Evolutionary conservation across 2,329 filamentous ascomycete genomes (phyloP).

Genomic region (Dactylellina drechsleri): DNA sequence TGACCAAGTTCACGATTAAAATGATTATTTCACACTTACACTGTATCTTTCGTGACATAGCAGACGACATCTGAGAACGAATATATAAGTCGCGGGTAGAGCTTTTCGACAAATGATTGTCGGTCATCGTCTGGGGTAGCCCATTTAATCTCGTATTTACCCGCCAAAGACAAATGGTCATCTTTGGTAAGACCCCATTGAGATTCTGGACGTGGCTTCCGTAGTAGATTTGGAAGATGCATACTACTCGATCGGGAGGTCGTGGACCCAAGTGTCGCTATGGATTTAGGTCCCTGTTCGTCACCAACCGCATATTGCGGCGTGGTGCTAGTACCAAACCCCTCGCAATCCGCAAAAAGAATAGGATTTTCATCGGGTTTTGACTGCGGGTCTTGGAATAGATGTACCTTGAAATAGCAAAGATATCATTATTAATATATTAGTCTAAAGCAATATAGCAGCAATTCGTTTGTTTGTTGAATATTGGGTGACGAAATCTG

Average conservation of each 20-base stretch:
- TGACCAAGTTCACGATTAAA: neutral
- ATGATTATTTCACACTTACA: slow-evolving; percentile 2
- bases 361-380: neutral
- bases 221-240: too few relatives aligned
- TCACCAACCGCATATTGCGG: neutral
- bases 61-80: slow-evolving; percentile 11
- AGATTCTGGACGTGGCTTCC: too few relatives aligned
- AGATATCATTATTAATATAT: too few relatives aligned
- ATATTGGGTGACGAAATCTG: too few relatives aligned
- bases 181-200: too few relatives aligned
- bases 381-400: slow-evolving; percentile 2
- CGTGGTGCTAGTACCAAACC: neutral
- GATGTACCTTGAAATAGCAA: slow-evolving; percentile 3
- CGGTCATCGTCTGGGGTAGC: neutral
- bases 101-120: slow-evolving; percentile 5
- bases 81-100: slow-evolving; percentile 13
- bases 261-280: too few relatives aligned
- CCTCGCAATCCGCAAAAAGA: slow-evolving; percentile 10
- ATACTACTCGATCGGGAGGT: too few relatives aligned
- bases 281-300: too few relatives aligned
- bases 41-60: neutral
- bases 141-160: neutral
- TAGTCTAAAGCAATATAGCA: too few relatives aligned
- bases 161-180: too few relatives aligned
- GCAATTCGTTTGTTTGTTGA: too few relatives aligned